Evolutionary conservation across 345 rosid species (phyloP).

Genomic region (Moringa oleifera): DNA sequence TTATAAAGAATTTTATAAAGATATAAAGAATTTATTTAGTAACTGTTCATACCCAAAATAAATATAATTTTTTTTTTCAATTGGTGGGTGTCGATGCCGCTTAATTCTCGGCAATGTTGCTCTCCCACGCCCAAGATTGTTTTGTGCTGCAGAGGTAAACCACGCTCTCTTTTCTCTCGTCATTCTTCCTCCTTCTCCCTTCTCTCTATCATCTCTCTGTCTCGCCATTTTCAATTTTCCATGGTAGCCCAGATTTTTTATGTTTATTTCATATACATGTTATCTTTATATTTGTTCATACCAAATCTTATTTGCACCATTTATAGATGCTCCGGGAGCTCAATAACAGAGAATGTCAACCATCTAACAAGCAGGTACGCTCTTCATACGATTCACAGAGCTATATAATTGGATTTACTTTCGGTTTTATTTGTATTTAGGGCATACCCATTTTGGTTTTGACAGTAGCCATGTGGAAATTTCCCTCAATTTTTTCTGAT

Average conservation of each 20-base stretch:
- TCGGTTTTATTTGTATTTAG: background rate
- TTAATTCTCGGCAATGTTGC: slow-evolving; percentile 45
- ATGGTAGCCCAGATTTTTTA: too few relatives aligned
- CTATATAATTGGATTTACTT: background rate
- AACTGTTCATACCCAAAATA: too few relatives aligned
- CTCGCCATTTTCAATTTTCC: slow-evolving; percentile 6
- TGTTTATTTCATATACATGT: background rate
- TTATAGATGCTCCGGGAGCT: background rate
- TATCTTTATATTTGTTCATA: background rate
- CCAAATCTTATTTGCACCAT: background rate
- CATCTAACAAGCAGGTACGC: background rate
- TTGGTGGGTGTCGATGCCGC: slow-evolving; percentile 29
- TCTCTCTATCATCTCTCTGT: slow-evolving; percentile 1
- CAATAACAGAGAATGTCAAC: background rate
- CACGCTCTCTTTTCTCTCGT: slow-evolving; percentile 23
- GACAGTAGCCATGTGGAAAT: background rate
- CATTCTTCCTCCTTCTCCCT: slow-evolving; percentile 3
- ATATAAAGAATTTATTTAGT: too few relatives aligned
- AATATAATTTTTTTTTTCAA: too few relatives aligned
- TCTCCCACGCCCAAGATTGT: slow-evolving; percentile 23
- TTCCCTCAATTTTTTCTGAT: too few relatives aligned
- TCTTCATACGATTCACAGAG: background rate
- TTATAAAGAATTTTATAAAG: too few relatives aligned
- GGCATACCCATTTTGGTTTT: background rate
- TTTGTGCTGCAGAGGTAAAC: slow-evolving; percentile 25